Evolutionary conservation across 2,329 filamentous ascomycete genomes (phyloP).

Genomic region (Cladorrhinum sp.): DNA sequence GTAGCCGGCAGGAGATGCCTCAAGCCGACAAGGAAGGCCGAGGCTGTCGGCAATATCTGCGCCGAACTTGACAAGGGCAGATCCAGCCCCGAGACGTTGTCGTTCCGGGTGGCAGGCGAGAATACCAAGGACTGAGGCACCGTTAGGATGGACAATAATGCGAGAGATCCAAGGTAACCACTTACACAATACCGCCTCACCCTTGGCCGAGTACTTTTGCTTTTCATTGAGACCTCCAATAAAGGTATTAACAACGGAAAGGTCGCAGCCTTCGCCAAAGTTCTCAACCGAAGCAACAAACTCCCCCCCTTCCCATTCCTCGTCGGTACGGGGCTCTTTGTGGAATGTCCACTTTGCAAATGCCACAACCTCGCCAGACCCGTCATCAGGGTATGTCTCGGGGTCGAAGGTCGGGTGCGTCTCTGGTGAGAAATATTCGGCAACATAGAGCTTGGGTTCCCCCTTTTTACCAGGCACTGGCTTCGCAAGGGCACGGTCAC

Average conservation of each 20-base stretch:
- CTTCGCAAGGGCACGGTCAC: constrained; percentile 15
- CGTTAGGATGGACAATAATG: not conserved
- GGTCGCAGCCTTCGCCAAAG: constrained; percentile 25
- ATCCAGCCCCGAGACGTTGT: constrained; percentile 30
- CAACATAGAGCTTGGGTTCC: constrained; percentile 25
- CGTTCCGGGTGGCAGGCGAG: constrained; percentile 26
- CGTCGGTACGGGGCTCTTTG: constrained; percentile 24
- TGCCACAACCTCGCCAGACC: constrained; percentile 29
- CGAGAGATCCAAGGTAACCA: not conserved
- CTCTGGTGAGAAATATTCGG: constrained; percentile 25
- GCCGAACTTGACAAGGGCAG: constrained; percentile 29
- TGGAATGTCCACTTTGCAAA: constrained; percentile 30
- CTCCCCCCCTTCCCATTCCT: constrained; percentile 26
- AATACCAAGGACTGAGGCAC: constrained; percentile 26
- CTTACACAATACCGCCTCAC: constrained; percentile 29
- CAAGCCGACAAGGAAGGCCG: constrained; percentile 26
- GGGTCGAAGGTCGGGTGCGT: not conserved
- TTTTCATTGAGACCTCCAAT: constrained; percentile 26
- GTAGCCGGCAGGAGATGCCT: constrained; percentile 31
- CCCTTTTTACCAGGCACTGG: constrained; percentile 8
- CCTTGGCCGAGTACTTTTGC: constrained; percentile 22
- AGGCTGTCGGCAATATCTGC: constrained; percentile 29
- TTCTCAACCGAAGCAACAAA: constrained; percentile 19
- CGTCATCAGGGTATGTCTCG: constrained; percentile 1
- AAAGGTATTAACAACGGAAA: constrained; percentile 27